Percentiles rank a stretch among this genome's conserved stretches.
These are phyloP conservation scores for Colletotrichum spaethianum DNA, from an alignment of 2,329 filamentous ascomycete species.

Conservation along the genomic window DNA sequence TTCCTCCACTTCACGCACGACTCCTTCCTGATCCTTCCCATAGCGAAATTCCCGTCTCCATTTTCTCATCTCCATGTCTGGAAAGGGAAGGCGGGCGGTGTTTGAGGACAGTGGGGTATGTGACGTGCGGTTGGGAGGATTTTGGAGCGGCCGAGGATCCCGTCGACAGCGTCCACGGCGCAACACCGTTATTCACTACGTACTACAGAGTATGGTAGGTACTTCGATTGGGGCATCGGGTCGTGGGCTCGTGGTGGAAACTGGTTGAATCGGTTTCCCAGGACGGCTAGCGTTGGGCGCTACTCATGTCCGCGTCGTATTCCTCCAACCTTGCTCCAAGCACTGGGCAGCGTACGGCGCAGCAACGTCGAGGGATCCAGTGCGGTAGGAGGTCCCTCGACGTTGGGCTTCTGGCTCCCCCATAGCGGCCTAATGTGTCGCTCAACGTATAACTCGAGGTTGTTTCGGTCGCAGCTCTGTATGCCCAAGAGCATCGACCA, in stretches of 20 bases:
- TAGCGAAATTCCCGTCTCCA: constrained; percentile 9
- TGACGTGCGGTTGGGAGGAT: constrained; percentile 17
- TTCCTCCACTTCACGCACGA: neutral
- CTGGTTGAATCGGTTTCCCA: neutral
- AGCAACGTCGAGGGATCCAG: neutral
- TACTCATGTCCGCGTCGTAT: constrained; percentile 20
- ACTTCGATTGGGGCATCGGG: neutral
- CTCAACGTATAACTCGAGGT: neutral
- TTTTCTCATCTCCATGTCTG: neutral
- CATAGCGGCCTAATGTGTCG: neutral
- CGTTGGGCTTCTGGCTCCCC: neutral
- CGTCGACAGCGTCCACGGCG: neutral
- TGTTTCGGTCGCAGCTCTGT: neutral
- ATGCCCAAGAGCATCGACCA: neutral
- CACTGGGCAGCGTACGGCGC: neutral
- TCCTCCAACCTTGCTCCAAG: constrained; percentile 2
- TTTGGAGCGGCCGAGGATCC: constrained; percentile 11
- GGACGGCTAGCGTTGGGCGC: constrained; percentile 22
- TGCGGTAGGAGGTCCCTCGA: neutral
- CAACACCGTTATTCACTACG: constrained; percentile 13
- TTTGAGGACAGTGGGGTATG: constrained; percentile 33
- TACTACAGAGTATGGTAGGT: too few relatives aligned
- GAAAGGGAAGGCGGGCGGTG: constrained; percentile 30
- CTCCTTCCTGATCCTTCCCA: neutral
- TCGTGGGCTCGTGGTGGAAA: constrained; percentile 3